Conservation (phyloP, 139 green algal species). For the Coelastrella sp. region DNA sequence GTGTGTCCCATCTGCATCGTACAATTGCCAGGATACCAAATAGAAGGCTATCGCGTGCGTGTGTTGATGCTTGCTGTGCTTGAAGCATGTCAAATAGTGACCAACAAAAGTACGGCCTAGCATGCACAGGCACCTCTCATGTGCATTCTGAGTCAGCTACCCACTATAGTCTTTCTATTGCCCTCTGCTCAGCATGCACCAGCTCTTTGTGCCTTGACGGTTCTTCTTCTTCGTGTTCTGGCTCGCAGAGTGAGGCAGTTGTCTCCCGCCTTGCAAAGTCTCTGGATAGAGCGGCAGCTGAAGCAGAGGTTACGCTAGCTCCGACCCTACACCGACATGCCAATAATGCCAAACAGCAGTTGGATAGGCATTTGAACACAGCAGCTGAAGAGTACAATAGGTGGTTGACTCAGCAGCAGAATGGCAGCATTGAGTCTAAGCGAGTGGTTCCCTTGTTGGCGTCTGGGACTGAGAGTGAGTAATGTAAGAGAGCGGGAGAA, state of each 20-base stretch:
- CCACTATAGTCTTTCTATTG: no score
- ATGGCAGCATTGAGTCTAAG: background rate
- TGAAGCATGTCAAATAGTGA: no score
- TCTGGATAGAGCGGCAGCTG: conserved; percentile 24
- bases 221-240: background rate
- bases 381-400: background rate
- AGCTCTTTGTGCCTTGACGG: no score
- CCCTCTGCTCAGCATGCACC: no score
- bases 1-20: no score
- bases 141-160: no score
- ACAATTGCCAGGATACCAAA: no score
- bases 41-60: no score
- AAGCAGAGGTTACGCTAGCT: conserved; percentile 10
- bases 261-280: background rate
- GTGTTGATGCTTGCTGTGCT: no score
- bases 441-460: background rate
- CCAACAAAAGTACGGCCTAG: no score
- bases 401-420: conserved; percentile 9
- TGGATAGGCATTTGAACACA: background rate
- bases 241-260: conserved; percentile 10
- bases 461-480: background rate
- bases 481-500: background rate
- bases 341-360: background rate
- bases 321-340: background rate
- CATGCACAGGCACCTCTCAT: no score